Conservation (phyloP, 305 asterid species). For the Fraxinus paxiana region DNA sequence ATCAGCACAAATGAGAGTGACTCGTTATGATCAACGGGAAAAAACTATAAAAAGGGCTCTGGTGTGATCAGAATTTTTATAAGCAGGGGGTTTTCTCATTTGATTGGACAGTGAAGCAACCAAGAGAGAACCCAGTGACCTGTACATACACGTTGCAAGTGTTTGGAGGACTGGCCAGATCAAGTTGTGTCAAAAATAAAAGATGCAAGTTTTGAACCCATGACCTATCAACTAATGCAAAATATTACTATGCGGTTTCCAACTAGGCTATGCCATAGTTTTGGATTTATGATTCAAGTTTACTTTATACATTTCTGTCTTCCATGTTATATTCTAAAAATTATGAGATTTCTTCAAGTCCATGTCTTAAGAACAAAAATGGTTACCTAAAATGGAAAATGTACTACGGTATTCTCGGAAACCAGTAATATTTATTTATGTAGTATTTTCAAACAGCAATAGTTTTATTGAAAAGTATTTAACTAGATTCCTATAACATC, state of each 20-base stretch:
- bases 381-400: background rate
- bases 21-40: background rate
- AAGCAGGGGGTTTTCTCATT: background rate
- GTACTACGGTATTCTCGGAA: background rate
- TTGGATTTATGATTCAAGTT: background rate
- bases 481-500: background rate
- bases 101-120: background rate
- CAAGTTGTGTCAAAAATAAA: conserved; percentile 3
- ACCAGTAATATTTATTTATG: background rate
- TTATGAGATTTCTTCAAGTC: background rate
- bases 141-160: conserved; percentile 5
- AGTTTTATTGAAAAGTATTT: background rate
- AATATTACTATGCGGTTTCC: background rate
- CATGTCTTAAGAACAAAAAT: background rate
- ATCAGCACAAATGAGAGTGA: conserved; percentile 29
- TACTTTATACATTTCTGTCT: background rate
- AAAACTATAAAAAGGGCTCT: background rate
- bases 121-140: background rate
- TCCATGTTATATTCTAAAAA: background rate
- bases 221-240: background rate
- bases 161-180: background rate
- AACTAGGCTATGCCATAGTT: background rate
- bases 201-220: background rate
- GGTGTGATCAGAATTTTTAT: background rate
- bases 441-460: conserved; percentile 1